Evolutionary conservation across 306 rosid species (phyloP).

Genomic region (Gillenia trifoliata): DNA sequence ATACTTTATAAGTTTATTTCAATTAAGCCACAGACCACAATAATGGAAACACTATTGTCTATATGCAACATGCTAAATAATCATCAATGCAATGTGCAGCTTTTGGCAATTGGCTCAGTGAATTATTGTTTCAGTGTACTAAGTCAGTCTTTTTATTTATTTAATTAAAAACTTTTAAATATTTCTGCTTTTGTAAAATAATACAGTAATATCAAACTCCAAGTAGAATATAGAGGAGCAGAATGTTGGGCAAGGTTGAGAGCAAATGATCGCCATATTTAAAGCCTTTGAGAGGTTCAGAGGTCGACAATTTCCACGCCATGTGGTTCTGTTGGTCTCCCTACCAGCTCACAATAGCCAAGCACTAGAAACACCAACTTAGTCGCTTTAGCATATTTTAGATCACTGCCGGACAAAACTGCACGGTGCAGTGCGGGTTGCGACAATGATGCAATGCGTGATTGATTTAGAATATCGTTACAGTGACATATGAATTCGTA

Average conservation of each 20-base stretch:
- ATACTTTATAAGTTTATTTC: neutral
- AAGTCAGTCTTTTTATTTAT: neutral
- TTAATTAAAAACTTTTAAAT: too few species aligned
- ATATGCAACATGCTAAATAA: conserved; percentile 21
- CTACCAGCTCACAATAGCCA: conserved; percentile 31
- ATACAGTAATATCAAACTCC: conserved; percentile 6
- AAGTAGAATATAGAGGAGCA: conserved; percentile 7
- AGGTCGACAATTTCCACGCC: conserved; percentile 30
- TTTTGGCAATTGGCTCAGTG: neutral
- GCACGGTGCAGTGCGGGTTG: neutral
- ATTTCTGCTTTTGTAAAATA: neutral
- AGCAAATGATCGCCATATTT: conserved; percentile 6
- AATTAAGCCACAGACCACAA: conserved; percentile 19
- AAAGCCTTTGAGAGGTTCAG: conserved; percentile 9
- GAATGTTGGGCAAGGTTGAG: conserved; percentile 31
- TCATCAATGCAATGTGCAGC: conserved; percentile 9
- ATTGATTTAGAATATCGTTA: too few species aligned
- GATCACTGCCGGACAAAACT: neutral
- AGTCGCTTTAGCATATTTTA: conserved; percentile 13
- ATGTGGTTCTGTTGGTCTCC: conserved; percentile 44
- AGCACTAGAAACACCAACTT: conserved; percentile 8
- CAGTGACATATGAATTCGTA: too few species aligned
- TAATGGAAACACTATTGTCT: conserved; percentile 33
- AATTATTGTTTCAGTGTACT: neutral
- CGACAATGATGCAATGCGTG: neutral